These are phyloP conservation scores for Globisporangium ultimum DNA, from an alignment of 352 stramenopile species.

Conservation along the genomic window DNA sequence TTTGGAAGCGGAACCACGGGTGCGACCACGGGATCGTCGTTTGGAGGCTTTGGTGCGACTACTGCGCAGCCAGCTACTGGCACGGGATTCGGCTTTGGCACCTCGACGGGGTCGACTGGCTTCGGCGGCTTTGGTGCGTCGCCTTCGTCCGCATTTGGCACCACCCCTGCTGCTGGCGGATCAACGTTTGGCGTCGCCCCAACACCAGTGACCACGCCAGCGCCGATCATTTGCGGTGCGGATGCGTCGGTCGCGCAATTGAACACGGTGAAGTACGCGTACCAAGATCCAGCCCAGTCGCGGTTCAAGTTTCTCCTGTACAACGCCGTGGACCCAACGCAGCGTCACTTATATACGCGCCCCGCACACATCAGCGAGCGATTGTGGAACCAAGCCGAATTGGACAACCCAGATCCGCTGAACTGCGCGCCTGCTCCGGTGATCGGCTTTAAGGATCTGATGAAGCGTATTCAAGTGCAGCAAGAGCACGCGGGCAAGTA, in stretches of 20 bases:
- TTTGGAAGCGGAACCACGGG: slow-evolving; percentile 18
- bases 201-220: slow-evolving; percentile 34
- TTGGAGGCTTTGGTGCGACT: slow-evolving; percentile 26
- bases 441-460: slow-evolving; percentile 71
- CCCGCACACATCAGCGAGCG: slow-evolving; percentile 83
- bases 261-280: slow-evolving; percentile 80
- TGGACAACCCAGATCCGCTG: slow-evolving; percentile 83
- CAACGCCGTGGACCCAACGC: slow-evolving; percentile 82
- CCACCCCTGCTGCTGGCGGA: slow-evolving; percentile 13
- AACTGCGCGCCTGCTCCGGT: slow-evolving; percentile 77
- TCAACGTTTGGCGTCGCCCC: slow-evolving; percentile 33
- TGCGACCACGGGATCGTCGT: slow-evolving; percentile 20
- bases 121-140: slow-evolving; percentile 20
- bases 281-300: slow-evolving; percentile 79
- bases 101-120: slow-evolving; percentile 2
- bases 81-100: too few species aligned
- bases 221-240: slow-evolving; percentile 68
- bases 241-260: slow-evolving; percentile 78
- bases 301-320: slow-evolving; percentile 90
- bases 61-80: slow-evolving; percentile 1
- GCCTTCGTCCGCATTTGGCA: slow-evolving; percentile 24
- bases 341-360: slow-evolving; percentile 74
- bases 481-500: slow-evolving; percentile 81
- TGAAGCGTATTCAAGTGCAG: slow-evolving; percentile 83
- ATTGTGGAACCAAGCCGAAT: slow-evolving; percentile 80